Percentiles rank a stretch among this genome's conserved stretches.
phyloP scores from a whole-genome alignment of 2,329 filamentous ascomycete species.

The Ciborinia camelliae region DNA sequence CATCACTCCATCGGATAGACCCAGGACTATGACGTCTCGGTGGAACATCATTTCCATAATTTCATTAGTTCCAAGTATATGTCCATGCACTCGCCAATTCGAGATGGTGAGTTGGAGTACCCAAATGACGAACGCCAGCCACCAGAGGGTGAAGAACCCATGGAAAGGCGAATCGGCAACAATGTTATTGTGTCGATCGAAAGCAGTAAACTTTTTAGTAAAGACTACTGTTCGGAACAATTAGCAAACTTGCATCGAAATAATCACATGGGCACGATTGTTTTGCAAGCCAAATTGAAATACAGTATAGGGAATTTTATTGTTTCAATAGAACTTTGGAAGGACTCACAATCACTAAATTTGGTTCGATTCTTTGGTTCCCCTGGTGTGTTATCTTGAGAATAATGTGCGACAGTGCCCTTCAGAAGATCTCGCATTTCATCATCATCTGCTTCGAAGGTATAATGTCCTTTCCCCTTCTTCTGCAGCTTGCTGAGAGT shows the following conservation, averaged over 20 bases:
- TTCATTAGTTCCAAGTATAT: conserved; percentile 65
- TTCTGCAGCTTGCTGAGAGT: conserved; percentile 31
- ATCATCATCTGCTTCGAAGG: conserved; percentile 33
- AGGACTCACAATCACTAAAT: conserved; percentile 43
- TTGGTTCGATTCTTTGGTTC: conserved; percentile 31
- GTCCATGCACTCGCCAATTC: conserved; percentile 68
- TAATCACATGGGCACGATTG: no score
- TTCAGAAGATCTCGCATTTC: conserved; percentile 32
- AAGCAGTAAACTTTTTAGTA: conserved; percentile 68
- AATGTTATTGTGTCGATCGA: conserved; percentile 67
- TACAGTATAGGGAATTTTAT: background rate
- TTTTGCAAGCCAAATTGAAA: no score
- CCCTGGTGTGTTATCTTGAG: conserved; percentile 30
- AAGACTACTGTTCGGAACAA: conserved; percentile 54
- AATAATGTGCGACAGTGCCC: conserved; percentile 28
- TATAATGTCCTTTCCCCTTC: conserved; percentile 32
- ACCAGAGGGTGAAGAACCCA: conserved; percentile 78
- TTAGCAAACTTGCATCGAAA: background rate
- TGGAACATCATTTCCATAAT: conserved; percentile 67
- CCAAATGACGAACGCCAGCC: conserved; percentile 65
- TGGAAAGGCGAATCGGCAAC: conserved; percentile 68
- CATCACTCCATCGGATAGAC: conserved; percentile 66
- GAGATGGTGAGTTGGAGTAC: conserved; percentile 63
- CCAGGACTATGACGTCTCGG: conserved; percentile 51
- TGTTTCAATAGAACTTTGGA: background rate